phyloP scores from a whole-genome alignment of 306 rosid genomes.

The Lagenaria siceraria region DNA sequence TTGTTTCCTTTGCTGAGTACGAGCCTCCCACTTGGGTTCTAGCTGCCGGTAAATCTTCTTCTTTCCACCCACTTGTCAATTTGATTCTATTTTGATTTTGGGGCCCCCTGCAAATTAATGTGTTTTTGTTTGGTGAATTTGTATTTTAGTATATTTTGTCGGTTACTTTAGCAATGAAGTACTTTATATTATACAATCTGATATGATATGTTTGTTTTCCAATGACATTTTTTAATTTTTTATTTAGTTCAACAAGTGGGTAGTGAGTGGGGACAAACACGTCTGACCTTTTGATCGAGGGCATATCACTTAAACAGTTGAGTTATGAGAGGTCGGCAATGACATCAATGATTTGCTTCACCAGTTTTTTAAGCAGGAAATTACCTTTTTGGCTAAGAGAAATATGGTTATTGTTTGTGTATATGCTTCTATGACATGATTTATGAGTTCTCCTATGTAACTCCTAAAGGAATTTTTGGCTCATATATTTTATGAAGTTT shows the following conservation, averaged over 20 bases:
- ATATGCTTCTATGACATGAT: neutral
- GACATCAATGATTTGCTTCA: no score
- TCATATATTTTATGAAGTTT: neutral
- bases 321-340: no score
- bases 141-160: neutral
- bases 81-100: neutral
- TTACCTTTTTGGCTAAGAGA: neutral
- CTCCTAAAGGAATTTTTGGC: neutral
- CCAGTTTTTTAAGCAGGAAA: neutral
- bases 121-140: neutral
- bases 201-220: neutral
- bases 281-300: no score
- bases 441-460: neutral
- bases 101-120: neutral
- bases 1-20: slow-evolving; percentile 77
- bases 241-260: neutral
- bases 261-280: no score
- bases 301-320: no score
- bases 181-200: neutral
- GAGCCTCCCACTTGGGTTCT: slow-evolving; percentile 75
- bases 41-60: slow-evolving; percentile 30
- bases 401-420: neutral
- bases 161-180: neutral
- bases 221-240: neutral
- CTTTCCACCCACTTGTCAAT: neutral